Evolutionary conservation across 768 basidiomycete genomes (phyloP).

Genomic region (Tylopilus cervinicoccineus): DNA sequence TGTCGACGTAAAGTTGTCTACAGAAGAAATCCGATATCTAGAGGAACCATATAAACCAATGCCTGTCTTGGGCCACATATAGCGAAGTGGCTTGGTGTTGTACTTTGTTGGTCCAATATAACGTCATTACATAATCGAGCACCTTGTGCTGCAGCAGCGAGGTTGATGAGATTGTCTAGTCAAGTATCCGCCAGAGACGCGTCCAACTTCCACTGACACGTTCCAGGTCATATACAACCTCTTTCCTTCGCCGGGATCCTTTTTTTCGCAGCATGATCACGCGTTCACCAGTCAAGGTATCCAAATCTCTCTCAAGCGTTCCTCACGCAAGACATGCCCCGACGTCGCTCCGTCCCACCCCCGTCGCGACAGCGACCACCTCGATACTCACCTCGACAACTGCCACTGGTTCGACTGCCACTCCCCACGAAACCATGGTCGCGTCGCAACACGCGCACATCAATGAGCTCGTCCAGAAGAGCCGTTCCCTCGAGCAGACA

Average conservation of each 20-base stretch:
- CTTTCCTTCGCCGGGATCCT: neutral
- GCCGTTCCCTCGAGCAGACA: constrained; percentile 58
- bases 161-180: constrained; percentile 12
- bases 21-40: constrained; percentile 46
- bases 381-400: constrained; percentile 27
- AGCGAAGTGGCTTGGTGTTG: neutral
- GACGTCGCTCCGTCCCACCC: constrained; percentile 20
- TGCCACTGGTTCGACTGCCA: constrained; percentile 27
- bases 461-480: constrained; percentile 67
- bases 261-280: constrained; percentile 21
- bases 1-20: constrained; percentile 40
- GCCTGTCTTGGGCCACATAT: constrained; percentile 37
- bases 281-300: constrained; percentile 27
- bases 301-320: constrained; percentile 6
- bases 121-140: constrained; percentile 16
- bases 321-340: constrained; percentile 17
- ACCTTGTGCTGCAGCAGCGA: neutral
- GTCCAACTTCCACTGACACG: constrained; percentile 1
- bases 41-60: constrained; percentile 43
- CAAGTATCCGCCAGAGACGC: constrained; percentile 6
- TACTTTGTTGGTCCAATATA: neutral
- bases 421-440: constrained; percentile 46
- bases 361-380: constrained; percentile 18
- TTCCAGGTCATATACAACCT: neutral
- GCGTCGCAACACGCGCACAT: constrained; percentile 65